Conservation (phyloP, 164 flowering plant genomes). For the Chimonanthus salicifolius region DNA sequence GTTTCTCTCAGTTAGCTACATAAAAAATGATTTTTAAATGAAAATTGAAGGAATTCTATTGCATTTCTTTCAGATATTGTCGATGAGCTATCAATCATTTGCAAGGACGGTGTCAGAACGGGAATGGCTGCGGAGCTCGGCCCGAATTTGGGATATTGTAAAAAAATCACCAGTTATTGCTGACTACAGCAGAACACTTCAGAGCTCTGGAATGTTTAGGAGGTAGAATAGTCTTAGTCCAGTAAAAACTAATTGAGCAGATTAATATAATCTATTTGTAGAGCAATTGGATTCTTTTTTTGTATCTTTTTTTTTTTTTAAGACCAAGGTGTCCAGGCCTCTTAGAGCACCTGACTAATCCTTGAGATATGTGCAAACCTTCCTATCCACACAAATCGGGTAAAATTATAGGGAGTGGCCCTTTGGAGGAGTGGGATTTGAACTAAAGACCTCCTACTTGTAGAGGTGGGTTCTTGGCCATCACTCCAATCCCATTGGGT, state of each 20-base stretch:
- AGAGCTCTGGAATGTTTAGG: conserved; percentile 62
- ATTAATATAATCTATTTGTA: background rate
- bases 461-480: too few species aligned
- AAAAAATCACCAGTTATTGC: conserved; percentile 65
- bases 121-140: conserved; percentile 80
- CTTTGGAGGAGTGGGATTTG: too few species aligned
- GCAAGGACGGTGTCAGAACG: conserved; percentile 73
- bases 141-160: conserved; percentile 77
- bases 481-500: too few species aligned
- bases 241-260: background rate
- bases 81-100: conserved; percentile 58
- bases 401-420: too few species aligned
- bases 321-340: too few species aligned
- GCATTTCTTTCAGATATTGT: conserved; percentile 43
- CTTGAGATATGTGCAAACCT: too few species aligned
- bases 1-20: background rate
- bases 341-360: too few species aligned
- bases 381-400: too few species aligned
- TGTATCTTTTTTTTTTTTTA: too few species aligned
- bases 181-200: conserved; percentile 62
- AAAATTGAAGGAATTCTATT: background rate
- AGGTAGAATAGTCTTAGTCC: conserved; percentile 22
- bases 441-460: too few species aligned
- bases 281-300: too few species aligned
- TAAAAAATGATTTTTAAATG: too few species aligned